Conservation (phyloP, 768 basidiomycete genomes). For the Boletus vermiculosoides region DNA sequence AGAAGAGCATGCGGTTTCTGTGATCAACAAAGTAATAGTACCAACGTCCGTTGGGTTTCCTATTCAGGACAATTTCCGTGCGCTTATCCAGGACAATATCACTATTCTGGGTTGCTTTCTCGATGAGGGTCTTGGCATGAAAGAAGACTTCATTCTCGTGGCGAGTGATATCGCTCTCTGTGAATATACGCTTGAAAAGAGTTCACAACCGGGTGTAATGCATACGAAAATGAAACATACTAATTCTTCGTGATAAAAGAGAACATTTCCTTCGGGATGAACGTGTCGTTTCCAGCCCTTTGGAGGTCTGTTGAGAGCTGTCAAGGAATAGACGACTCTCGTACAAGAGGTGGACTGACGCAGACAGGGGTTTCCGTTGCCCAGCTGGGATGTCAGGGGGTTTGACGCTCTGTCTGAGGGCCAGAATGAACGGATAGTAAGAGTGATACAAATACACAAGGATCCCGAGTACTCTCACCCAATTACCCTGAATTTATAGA, state of each 20-base stretch:
- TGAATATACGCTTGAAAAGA: conserved; percentile 10
- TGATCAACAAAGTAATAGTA: conserved; percentile 21
- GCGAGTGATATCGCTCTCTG: conserved; percentile 4
- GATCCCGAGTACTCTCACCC: neutral
- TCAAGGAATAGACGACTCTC: neutral
- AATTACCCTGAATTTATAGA: conserved; percentile 3
- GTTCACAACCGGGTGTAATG: neutral
- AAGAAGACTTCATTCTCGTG: neutral
- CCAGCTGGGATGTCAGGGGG: conserved; percentile 6
- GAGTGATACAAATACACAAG: neutral
- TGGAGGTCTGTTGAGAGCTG: neutral
- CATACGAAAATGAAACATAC: neutral
- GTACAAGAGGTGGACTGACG: neutral
- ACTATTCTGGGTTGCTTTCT: neutral
- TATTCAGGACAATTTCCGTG: conserved; percentile 11
- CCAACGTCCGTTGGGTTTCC: neutral
- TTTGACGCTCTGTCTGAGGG: neutral
- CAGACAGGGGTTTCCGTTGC: conserved; percentile 4
- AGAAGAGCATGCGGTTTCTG: conserved; percentile 10
- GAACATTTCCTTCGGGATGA: conserved; percentile 13
- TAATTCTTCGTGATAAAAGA: conserved; percentile 16
- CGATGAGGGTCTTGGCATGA: conserved; percentile 7
- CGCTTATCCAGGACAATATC: conserved; percentile 1
- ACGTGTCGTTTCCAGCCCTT: conserved; percentile 13
- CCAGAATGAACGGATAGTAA: neutral